Evolutionary conservation across 2,329 filamentous ascomycete genomes (phyloP).

Genomic region (Arthrobotrys entomopaga): DNA sequence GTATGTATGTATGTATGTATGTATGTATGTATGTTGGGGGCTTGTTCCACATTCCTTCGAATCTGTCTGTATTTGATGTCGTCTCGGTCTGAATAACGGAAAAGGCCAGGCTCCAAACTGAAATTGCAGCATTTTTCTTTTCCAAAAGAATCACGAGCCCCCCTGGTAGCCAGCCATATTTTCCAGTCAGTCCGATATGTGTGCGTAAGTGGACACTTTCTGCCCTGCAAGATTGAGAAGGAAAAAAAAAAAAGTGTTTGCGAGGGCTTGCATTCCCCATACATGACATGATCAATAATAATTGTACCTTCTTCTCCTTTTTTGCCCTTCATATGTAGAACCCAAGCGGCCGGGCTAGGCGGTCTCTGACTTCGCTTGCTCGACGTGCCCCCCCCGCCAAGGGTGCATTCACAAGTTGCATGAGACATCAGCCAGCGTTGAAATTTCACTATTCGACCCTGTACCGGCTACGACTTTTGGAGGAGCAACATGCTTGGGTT

Average conservation of each 20-base stretch:
- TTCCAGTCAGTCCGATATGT: constrained; percentile 22
- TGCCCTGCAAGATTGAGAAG: constrained; percentile 42
- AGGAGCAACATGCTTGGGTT: constrained; percentile 51
- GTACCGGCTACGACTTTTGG: constrained; percentile 28
- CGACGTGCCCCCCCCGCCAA: constrained; percentile 41
- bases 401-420: constrained; percentile 52
- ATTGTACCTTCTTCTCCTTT: constrained; percentile 41
- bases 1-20: too few species aligned
- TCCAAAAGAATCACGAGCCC: constrained; percentile 34
- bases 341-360: constrained; percentile 21
- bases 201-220: constrained; percentile 50
- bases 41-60: constrained; percentile 55
- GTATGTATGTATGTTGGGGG: too few species aligned
- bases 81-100: constrained; percentile 47
- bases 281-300: constrained; percentile 16
- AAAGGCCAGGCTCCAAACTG: constrained; percentile 50
- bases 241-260: constrained; percentile 39
- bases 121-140: constrained; percentile 41
- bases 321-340: constrained; percentile 45
- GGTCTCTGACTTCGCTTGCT: constrained; percentile 40
- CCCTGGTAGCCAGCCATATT: constrained; percentile 22
- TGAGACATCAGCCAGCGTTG: constrained; percentile 40
- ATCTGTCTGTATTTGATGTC: constrained; percentile 43
- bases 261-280: constrained; percentile 13
- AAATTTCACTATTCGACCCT: constrained; percentile 46